These are phyloP conservation scores for Neltuma alba DNA, from an alignment of 306 rosid species.

Conservation along the genomic window DNA sequence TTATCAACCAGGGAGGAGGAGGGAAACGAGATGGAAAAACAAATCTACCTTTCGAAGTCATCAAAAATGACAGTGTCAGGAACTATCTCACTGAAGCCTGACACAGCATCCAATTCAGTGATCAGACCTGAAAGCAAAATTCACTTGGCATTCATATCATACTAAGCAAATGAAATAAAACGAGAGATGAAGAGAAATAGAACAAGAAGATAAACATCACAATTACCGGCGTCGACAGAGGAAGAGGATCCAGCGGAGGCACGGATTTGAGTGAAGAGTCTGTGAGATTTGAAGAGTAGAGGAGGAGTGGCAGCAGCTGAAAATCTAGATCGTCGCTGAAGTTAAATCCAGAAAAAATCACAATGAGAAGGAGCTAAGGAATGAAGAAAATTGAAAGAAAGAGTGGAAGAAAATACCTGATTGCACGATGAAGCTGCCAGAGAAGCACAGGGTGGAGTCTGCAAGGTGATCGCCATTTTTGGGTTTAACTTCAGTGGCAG, in stretches of 20 bases:
- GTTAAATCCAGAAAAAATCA: not conserved
- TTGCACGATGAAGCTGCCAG: conserved; percentile 50
- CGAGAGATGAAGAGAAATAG: not conserved
- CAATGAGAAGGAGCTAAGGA: not conserved
- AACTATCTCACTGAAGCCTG: conserved; percentile 92
- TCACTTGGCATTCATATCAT: not conserved
- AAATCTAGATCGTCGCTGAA: conserved; percentile 49
- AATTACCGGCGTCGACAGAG: conserved; percentile 61
- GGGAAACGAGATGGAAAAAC: not conserved
- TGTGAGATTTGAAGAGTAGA: conserved; percentile 36
- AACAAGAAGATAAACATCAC: not conserved
- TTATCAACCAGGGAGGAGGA: not conserved
- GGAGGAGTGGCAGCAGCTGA: conserved; percentile 46
- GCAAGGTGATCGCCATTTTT: conserved; percentile 65
- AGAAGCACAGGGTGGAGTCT: conserved; percentile 65
- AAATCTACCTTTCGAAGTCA: conserved; percentile 72
- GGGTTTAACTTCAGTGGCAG: not conserved
- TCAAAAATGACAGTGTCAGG: conserved; percentile 97
- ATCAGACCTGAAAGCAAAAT: conserved; percentile 48
- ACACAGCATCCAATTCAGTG: conserved; percentile 83
- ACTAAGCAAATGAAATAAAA: not conserved
- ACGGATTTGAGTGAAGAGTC: conserved; percentile 51
- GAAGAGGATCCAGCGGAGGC: conserved; percentile 57
- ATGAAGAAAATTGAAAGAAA: not conserved
- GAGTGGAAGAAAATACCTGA: conserved; percentile 41